Evolutionary conservation across 192 early-diverging fungal species (phyloP).

Genomic region (Coemansia sp.): DNA sequence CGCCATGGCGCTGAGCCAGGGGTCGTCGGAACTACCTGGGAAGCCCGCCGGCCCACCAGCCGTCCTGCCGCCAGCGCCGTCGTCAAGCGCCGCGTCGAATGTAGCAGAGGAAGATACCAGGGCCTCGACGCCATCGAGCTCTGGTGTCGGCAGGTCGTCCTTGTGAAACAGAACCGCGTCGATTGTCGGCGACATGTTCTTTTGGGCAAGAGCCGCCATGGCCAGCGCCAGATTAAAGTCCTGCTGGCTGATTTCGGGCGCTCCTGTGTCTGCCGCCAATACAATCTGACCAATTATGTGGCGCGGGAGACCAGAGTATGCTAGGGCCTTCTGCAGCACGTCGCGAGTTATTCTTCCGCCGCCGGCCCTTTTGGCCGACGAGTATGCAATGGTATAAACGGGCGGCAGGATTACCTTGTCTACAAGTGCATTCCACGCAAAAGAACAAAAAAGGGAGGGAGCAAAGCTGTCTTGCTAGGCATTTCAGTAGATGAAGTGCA

Average conservation of each 20-base stretch:
- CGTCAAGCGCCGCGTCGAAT: neutral
- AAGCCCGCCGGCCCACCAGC: constrained; percentile 20
- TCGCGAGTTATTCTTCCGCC: constrained; percentile 46
- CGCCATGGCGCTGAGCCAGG: constrained; percentile 50
- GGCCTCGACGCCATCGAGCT: constrained; percentile 59
- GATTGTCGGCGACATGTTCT: constrained; percentile 74
- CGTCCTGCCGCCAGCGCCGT: constrained; percentile 1
- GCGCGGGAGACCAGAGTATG: constrained; percentile 36
- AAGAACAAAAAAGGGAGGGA: neutral
- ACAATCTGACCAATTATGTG: constrained; percentile 38
- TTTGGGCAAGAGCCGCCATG: constrained; percentile 69
- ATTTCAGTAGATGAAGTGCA: constrained; percentile 6
- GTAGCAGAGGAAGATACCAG: constrained; percentile 13
- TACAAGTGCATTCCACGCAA: constrained; percentile 10
- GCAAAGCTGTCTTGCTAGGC: neutral
- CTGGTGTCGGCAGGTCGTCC: constrained; percentile 62
- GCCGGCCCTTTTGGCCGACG: constrained; percentile 36
- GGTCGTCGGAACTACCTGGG: constrained; percentile 54
- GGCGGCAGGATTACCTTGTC: constrained; percentile 47
- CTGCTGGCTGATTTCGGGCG: constrained; percentile 39
- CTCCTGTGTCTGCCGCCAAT: constrained; percentile 36
- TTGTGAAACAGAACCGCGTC: constrained; percentile 63
- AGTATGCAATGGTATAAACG: constrained; percentile 41
- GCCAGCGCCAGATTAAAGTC: constrained; percentile 74
- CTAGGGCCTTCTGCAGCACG: constrained; percentile 30